Percentiles rank a stretch among this genome's conserved stretches.
phyloP scores from a whole-genome alignment of 495 filamentous ascomycete genomes.

The Penicillium odoratum region DNA sequence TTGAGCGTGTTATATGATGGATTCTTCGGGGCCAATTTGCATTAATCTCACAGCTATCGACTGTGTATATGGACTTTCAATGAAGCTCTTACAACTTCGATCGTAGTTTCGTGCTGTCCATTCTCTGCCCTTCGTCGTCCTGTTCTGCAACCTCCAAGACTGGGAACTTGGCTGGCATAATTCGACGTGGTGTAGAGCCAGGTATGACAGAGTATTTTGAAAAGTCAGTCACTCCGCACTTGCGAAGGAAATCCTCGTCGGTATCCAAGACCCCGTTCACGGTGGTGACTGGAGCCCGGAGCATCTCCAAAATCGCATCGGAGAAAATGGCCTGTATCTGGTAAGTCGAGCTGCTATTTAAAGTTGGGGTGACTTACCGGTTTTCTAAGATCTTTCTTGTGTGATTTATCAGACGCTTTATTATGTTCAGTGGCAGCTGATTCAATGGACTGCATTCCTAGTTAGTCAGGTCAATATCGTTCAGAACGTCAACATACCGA shows the following conservation, averaged over 20 bases:
- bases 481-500: slow-evolving; percentile 47
- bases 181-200: slow-evolving; percentile 65
- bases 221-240: slow-evolving; percentile 70
- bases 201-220: slow-evolving; percentile 68
- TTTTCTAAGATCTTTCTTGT: slow-evolving; percentile 60
- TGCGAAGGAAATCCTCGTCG: slow-evolving; percentile 80
- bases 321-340: slow-evolving; percentile 64
- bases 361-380: slow-evolving; percentile 38
- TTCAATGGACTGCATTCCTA: slow-evolving; percentile 56
- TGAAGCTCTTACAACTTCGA: slow-evolving; percentile 26
- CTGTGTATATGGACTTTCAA: background rate
- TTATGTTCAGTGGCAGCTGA: slow-evolving; percentile 65
- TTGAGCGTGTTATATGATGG: slow-evolving; percentile 11
- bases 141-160: slow-evolving; percentile 75
- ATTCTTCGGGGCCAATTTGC: background rate
- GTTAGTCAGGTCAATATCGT: background rate
- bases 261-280: slow-evolving; percentile 74
- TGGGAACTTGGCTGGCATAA: slow-evolving; percentile 76
- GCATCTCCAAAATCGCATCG: slow-evolving; percentile 75
- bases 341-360: background rate
- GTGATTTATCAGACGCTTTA: slow-evolving; percentile 38
- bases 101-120: slow-evolving; percentile 58
- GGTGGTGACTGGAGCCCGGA: slow-evolving; percentile 55
- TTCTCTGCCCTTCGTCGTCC: slow-evolving; percentile 73
- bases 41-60: background rate